phyloP scores from a whole-genome alignment of 2,329 filamentous ascomycete species.

The Apiospora koreana region DNA sequence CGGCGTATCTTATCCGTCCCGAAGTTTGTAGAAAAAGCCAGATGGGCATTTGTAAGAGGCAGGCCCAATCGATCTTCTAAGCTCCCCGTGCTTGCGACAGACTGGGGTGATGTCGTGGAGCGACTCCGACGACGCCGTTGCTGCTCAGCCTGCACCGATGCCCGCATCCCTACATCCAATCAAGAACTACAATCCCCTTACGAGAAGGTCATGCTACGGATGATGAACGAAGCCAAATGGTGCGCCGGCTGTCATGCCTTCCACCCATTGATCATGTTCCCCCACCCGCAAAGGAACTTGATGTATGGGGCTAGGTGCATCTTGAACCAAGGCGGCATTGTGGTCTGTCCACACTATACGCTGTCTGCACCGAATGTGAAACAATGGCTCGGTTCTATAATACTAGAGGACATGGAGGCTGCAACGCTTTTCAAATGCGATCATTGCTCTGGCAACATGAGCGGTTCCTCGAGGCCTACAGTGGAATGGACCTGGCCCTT shows the following conservation, averaged over 20 bases:
- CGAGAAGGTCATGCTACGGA: neutral
- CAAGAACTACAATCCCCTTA: neutral
- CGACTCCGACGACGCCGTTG: neutral
- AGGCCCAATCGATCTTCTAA: neutral
- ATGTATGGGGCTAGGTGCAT: neutral
- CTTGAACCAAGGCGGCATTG: neutral
- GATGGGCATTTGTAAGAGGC: neutral
- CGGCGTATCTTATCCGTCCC: neutral
- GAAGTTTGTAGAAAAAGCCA: neutral
- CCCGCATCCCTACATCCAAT: neutral
- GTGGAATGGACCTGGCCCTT: neutral
- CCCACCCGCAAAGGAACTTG: neutral
- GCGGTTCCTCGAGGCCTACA: neutral
- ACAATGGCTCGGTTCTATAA: neutral
- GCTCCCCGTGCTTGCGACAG: neutral
- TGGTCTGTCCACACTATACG: neutral
- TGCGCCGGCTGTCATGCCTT: neutral
- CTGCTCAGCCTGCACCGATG: neutral
- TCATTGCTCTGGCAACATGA: neutral
- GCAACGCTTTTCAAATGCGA: neutral
- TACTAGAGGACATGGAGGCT: neutral
- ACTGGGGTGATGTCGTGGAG: neutral
- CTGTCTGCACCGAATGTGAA: neutral
- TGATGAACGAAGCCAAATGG: neutral
- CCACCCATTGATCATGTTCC: neutral